A percentile compares a stretch with the other conserved stretches of the same genome.
Evolutionary conservation across 2,329 filamentous ascomycete species (phyloP).

Genomic region (Aspergillus luchuensis): DNA sequence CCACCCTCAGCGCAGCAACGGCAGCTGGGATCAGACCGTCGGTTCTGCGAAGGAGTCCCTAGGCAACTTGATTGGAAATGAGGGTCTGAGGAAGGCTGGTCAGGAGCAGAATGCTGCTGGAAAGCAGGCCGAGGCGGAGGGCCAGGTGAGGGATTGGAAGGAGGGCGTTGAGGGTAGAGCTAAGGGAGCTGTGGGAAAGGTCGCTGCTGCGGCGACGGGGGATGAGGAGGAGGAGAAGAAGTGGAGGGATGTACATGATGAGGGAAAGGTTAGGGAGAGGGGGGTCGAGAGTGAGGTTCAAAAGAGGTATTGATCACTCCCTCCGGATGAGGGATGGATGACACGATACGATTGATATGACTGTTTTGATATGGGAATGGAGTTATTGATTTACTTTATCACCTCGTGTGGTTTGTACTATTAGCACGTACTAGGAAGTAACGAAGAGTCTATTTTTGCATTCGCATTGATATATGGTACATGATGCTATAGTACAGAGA

Average conservation of each 20-base stretch:
- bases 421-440: too few relatives aligned
- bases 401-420: too few relatives aligned
- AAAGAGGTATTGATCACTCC: slow-evolving; percentile 51
- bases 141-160: slow-evolving; percentile 75
- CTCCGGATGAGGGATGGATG: too few relatives aligned
- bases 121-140: slow-evolving; percentile 78
- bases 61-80: slow-evolving; percentile 73
- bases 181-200: slow-evolving; percentile 69
- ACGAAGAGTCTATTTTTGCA: too few relatives aligned
- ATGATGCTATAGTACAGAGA: too few relatives aligned
- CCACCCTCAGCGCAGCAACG: slow-evolving; percentile 69
- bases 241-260: slow-evolving; percentile 71
- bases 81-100: slow-evolving; percentile 73
- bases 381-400: too few relatives aligned
- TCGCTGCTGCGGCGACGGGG: slow-evolving; percentile 72
- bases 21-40: slow-evolving; percentile 86
- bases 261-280: slow-evolving; percentile 80
- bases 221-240: slow-evolving; percentile 65
- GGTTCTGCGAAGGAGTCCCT: slow-evolving; percentile 81
- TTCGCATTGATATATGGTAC: too few relatives aligned
- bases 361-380: too few relatives aligned
- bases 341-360: too few relatives aligned
- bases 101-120: slow-evolving; percentile 77
- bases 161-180: slow-evolving; percentile 68
- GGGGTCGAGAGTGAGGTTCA: slow-evolving; percentile 79